Base-by-base conservation (phyloP, 208 protist genomes). In the Wallacemonas sp. region DNA sequence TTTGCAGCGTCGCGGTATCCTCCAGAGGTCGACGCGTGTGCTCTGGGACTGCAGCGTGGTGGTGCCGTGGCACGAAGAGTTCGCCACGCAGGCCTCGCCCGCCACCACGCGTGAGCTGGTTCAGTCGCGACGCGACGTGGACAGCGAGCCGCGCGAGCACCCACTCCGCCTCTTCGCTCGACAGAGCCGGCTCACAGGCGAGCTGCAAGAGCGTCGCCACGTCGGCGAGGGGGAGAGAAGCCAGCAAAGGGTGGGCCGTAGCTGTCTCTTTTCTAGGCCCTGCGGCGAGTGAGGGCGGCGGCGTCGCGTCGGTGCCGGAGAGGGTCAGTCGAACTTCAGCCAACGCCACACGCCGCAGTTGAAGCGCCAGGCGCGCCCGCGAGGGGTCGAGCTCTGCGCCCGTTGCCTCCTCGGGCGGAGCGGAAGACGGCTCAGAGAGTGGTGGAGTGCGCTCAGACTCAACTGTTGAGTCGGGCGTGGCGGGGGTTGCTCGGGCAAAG, bases 121-220 rank as follows among this genome's bases (percentile, higher is more conserved):
- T 14, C 6, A 66, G 61, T 6, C 24, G 8, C 4, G 15, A 8
- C 30, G 36, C 51, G n/a, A 55, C 17, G 44, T 41, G 41, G 5
- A 66, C 41, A 2, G 61, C 30, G 27, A 51, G 62, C n/a, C 65
- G 64, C 28, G 62, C 46, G 51, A 58, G 31, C 9, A 39, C 28
- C 46, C 6, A n/a, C 6, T 9, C 14, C 4, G 41, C 56, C 19
- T 62, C 56, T 22, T 22, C 28, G 22, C 28, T 24, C 9, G 64
- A n/a, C 51, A 58, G 27, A 4, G 51, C 56, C 0, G 72, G 63
- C 26, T 67, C 27, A 62, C 70, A 71, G 17, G 74, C 68, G 2
- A 58, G 31, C 14, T 38, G 31, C 3, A 58, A 21, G 11, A 58
- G 51, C 30, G 28, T 38, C 17, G 24, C 51, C 9, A 38, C 30